Conservation (phyloP, 441 rosid species). For the Euphorbia neoarborescens region DNA sequence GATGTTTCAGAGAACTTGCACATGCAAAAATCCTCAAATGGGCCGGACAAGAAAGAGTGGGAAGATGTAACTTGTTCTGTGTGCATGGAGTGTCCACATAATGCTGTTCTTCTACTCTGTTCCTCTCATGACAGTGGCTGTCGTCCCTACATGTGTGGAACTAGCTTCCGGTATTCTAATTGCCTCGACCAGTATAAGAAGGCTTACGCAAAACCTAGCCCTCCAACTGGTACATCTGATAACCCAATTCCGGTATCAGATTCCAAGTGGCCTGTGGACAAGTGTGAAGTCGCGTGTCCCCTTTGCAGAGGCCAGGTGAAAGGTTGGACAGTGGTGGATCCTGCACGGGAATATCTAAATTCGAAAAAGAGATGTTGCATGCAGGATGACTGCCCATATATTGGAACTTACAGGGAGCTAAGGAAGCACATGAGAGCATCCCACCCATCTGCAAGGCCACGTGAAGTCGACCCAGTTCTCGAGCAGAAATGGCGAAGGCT, state of each 20-base stretch:
- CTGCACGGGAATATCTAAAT: constrained; percentile 71
- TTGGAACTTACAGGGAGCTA: constrained; percentile 75
- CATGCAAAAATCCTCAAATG: constrained; percentile 41
- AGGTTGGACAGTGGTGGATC: constrained; percentile 97
- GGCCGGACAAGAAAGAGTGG: constrained; percentile 64
- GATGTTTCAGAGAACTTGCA: constrained; percentile 29
- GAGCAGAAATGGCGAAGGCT: constrained; percentile 86
- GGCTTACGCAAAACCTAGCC: constrained; percentile 55
- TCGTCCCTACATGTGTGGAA: constrained; percentile 95
- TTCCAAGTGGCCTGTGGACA: constrained; percentile 34
- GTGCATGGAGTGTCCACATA: constrained; percentile 96
- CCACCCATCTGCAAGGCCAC: constrained; percentile 75
- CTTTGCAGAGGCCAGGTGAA: constrained; percentile 96
- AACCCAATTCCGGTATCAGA: constrained; percentile 29
- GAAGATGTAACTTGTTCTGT: constrained; percentile 80
- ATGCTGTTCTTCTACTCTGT: constrained; percentile 93
- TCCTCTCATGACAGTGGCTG: constrained; percentile 96
- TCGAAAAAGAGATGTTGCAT: constrained; percentile 72
- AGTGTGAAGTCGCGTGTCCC: constrained; percentile 66
- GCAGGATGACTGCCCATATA: constrained; percentile 77
- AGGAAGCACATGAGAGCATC: constrained; percentile 80
- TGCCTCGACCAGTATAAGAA: constrained; percentile 91
- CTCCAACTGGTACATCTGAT: constrained; percentile 31
- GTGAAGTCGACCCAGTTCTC: constrained; percentile 62
- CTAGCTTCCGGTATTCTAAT: constrained; percentile 87